Conservation (phyloP, 495 filamentous ascomycete species). For the Rostrohypoxylon terebratum region DNA sequence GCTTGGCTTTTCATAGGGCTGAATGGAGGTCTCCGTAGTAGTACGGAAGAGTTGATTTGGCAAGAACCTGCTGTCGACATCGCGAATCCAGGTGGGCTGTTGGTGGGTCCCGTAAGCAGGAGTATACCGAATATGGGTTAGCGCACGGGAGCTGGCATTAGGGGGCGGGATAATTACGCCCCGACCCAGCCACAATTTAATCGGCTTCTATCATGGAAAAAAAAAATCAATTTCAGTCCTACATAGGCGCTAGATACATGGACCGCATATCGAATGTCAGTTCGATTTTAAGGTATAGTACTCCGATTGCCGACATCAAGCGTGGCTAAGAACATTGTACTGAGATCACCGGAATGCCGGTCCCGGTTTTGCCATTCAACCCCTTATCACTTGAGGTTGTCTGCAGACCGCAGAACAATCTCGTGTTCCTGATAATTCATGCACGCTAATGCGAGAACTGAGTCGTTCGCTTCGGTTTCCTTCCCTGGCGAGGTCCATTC, state of each 20-base stretch:
- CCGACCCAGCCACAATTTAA: conserved; percentile 21
- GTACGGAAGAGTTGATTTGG: not conserved
- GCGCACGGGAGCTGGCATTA: conserved; percentile 1
- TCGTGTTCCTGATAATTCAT: not conserved
- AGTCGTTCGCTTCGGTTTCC: not conserved
- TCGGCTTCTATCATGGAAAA: no score
- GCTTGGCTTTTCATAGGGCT: not conserved
- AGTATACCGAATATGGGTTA: conserved; percentile 12
- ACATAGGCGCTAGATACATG: not conserved
- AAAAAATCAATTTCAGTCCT: no score
- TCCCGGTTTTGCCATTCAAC: no score
- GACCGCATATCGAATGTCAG: no score
- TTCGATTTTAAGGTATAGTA: no score
- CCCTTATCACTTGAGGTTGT: no score
- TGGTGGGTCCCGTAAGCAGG: conserved; percentile 10
- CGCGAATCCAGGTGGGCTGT: not conserved
- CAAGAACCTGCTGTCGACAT: not conserved
- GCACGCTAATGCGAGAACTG: not conserved
- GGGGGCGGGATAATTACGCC: conserved; percentile 22
- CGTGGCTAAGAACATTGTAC: no score
- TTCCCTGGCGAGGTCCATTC: not conserved
- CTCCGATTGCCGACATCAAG: no score
- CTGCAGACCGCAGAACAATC: not conserved
- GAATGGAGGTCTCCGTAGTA: not conserved
- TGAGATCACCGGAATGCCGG: no score